phyloP scores from a whole-genome alignment of 371 early-diverging fungal genomes.

The Neoconidiobolus thromboides region DNA sequence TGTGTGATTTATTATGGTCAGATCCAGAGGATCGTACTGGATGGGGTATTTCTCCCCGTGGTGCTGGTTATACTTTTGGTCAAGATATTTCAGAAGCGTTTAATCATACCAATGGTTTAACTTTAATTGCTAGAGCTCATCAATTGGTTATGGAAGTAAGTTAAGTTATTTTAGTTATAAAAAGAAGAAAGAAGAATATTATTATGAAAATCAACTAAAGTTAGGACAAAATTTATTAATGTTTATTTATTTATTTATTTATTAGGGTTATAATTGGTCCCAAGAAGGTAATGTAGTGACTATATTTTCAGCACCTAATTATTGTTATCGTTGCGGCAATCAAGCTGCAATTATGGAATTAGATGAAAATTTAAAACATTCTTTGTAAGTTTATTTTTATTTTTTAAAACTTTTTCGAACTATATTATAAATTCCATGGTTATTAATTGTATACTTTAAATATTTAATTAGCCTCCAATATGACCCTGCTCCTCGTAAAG shows the following conservation, averaged over 20 bases:
- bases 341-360: slow-evolving; percentile 97
- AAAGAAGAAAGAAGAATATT: not conserved
- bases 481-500: slow-evolving; percentile 95
- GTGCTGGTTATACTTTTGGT: slow-evolving; percentile 98
- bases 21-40: slow-evolving; percentile 92
- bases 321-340: slow-evolving; percentile 92
- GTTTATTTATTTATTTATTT: not conserved
- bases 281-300: slow-evolving; percentile 98
- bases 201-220: no score
- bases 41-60: slow-evolving; percentile 97
- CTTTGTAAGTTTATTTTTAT: slow-evolving; percentile 44
- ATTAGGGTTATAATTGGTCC: slow-evolving; percentile 23
- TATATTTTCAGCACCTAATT: slow-evolving; percentile 99
- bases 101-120: slow-evolving; percentile 92
- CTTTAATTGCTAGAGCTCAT: slow-evolving; percentile 96
- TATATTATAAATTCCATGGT: no score
- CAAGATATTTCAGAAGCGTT: slow-evolving; percentile 86
- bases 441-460: not conserved
- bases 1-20: slow-evolving; percentile 91
- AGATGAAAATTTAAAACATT: slow-evolving; percentile 87
- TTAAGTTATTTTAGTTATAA: not conserved
- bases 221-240: no score
- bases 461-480: slow-evolving; percentile 68
- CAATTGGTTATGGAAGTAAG: slow-evolving; percentile 95
- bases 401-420: not conserved